Percentiles rank a stretch among this genome's conserved stretches.
Evolutionary conservation across 1,284 basidiomycete genomes (phyloP).

Genomic region (Tetrapyrgos nigripes): DNA sequence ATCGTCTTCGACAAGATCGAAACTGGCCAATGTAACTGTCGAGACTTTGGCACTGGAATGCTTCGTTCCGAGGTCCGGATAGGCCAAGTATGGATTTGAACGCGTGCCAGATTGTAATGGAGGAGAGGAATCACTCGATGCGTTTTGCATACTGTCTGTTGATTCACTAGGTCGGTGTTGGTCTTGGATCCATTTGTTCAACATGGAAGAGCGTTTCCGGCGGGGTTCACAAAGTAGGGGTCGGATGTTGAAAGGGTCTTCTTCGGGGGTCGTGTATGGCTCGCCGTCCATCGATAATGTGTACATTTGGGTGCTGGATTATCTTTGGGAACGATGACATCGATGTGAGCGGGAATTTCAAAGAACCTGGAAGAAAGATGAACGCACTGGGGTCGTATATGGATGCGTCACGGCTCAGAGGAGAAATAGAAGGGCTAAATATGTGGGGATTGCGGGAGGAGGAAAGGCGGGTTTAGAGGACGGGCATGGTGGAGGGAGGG

Average conservation of each 20-base stretch:
- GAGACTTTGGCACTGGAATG: constrained; percentile 35
- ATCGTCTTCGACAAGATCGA: constrained; percentile 60
- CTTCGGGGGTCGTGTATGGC: constrained; percentile 54
- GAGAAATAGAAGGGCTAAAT: not conserved
- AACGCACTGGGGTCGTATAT: not conserved
- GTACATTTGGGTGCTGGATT: not conserved
- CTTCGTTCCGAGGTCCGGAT: constrained; percentile 51
- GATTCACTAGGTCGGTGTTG: constrained; percentile 46
- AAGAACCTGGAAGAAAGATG: not conserved
- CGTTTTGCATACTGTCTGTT: constrained; percentile 25
- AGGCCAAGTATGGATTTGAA: constrained; percentile 58
- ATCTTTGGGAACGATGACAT: not conserved
- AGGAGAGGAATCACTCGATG: constrained; percentile 29
- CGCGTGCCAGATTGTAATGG: constrained; percentile 34
- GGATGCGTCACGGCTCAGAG: not conserved
- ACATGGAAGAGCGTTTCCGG: constrained; percentile 59
- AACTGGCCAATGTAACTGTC: constrained; percentile 56
- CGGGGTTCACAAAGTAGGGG: constrained; percentile 41
- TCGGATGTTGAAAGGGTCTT: constrained; percentile 52
- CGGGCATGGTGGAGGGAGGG: not conserved
- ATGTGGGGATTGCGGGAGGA: not conserved
- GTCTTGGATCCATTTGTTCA: constrained; percentile 74
- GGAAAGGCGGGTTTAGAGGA: not conserved
- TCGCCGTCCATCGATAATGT: constrained; percentile 32
- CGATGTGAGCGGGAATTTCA: not conserved